Conservation (phyloP, 768 basidiomycete genomes). For the Pleurotus pulmonarius region DNA sequence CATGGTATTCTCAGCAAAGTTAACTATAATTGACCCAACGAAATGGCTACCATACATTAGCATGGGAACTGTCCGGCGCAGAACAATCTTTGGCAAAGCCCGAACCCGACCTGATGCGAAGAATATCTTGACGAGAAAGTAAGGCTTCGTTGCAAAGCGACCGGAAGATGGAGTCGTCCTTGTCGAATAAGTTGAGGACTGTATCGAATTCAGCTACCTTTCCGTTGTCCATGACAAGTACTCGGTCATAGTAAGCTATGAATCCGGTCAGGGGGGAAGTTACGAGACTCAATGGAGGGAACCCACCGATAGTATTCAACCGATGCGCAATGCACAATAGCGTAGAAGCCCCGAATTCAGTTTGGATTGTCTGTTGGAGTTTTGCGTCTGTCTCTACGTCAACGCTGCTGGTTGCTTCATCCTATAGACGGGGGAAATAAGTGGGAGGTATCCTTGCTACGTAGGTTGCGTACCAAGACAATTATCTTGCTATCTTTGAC, state of each 20-base stretch:
- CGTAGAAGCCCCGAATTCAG: constrained; percentile 51
- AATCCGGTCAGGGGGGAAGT: constrained; percentile 2
- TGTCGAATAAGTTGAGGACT: constrained; percentile 59
- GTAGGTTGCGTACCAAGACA: constrained; percentile 35
- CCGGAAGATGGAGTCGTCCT: constrained; percentile 61
- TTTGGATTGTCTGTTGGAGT: constrained; percentile 60
- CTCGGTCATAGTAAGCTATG: constrained; percentile 59
- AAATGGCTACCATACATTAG: no score
- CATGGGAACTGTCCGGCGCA: no score
- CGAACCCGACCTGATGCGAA: constrained; percentile 31
- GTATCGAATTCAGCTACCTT: constrained; percentile 70
- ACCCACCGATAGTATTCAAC: constrained; percentile 51
- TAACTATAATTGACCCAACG: no score
- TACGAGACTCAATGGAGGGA: background rate
- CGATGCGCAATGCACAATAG: constrained; percentile 56
- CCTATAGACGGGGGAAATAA: constrained; percentile 26
- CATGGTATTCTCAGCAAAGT: no score
- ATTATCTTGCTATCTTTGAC: constrained; percentile 60
- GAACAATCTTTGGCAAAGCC: background rate
- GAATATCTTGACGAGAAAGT: constrained; percentile 52
- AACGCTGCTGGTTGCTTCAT: constrained; percentile 61
- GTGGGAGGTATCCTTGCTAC: constrained; percentile 13
- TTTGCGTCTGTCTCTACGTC: constrained; percentile 61
- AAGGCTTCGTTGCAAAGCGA: constrained; percentile 66
- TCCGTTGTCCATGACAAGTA: constrained; percentile 75